These are phyloP conservation scores for Lablab purpureus DNA, from an alignment of 306 rosid species.

Conservation along the genomic window DNA sequence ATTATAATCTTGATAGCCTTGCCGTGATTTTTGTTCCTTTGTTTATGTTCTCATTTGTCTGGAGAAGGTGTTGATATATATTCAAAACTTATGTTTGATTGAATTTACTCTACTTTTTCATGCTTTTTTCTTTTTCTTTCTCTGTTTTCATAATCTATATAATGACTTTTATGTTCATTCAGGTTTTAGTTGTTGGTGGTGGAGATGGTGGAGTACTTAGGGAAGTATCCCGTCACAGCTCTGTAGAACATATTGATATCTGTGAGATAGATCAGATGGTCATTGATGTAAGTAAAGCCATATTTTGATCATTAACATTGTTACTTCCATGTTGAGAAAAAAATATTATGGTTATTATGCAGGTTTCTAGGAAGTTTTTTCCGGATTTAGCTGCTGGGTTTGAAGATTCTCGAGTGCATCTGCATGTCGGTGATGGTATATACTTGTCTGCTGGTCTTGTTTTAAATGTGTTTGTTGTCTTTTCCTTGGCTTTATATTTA, in stretches of 20 bases:
- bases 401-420: conserved; percentile 94
- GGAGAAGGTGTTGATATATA: conserved; percentile 13
- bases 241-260: conserved; percentile 90
- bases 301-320: not conserved
- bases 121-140: not conserved
- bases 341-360: conserved; percentile 40
- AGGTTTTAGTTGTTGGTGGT: conserved; percentile 99
- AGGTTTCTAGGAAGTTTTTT: conserved; percentile 88
- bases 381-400: conserved; percentile 91
- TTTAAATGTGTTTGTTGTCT: conserved; percentile 19
- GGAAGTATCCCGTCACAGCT: conserved; percentile 87
- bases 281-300: conserved; percentile 76
- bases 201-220: conserved; percentile 98
- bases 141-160: conserved; percentile 1
- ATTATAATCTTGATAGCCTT: conserved; percentile 16
- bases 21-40: not conserved
- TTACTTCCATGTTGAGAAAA: conserved; percentile 30
- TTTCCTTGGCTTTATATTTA: conserved; percentile 26
- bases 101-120: conserved; percentile 6
- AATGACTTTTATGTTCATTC: conserved; percentile 31
- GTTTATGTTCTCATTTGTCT: conserved; percentile 1
- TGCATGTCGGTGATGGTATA: conserved; percentile 90
- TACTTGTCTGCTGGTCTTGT: conserved; percentile 11
- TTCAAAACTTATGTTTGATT: conserved; percentile 1
- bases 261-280: conserved; percentile 99